Evolutionary conservation across 306 rosid species (phyloP).

Genomic region (Prinsepia uniflora): DNA sequence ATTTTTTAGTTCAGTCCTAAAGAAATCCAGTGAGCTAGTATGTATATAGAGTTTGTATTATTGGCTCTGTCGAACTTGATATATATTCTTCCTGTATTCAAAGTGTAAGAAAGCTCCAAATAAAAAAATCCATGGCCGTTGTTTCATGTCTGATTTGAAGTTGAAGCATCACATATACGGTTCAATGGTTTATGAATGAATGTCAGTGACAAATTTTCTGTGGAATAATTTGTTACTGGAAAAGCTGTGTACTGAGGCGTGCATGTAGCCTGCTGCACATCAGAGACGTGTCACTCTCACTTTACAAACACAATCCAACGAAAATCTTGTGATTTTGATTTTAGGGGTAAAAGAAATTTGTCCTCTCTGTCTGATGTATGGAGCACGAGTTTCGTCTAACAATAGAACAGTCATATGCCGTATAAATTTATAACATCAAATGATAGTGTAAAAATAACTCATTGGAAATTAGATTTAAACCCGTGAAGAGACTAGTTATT

Average conservation of each 20-base stretch:
- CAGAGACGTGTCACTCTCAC: constrained; percentile 23
- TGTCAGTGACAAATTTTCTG: background rate
- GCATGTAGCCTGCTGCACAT: background rate
- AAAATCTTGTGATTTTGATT: constrained; percentile 14
- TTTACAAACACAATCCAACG: constrained; percentile 4
- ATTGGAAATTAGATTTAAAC: no score
- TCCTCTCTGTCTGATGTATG: background rate
- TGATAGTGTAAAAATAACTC: no score
- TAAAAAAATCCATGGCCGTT: no score
- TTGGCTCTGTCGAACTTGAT: background rate
- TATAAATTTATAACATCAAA: no score
- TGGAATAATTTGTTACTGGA: constrained; percentile 2
- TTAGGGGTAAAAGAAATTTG: background rate
- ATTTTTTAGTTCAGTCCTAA: no score
- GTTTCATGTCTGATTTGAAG: constrained; percentile 12
- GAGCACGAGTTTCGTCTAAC: background rate
- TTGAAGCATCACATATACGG: constrained; percentile 5
- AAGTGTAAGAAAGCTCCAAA: background rate
- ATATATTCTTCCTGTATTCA: background rate
- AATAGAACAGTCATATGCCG: no score
- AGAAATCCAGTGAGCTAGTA: background rate
- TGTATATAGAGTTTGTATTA: background rate
- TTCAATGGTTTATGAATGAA: background rate
- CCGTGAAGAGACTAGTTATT: no score
- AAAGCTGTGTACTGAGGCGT: background rate